Evolutionary conservation across 352 stramenopile species (phyloP).

Genomic region (Globisporangium radiosum): DNA sequence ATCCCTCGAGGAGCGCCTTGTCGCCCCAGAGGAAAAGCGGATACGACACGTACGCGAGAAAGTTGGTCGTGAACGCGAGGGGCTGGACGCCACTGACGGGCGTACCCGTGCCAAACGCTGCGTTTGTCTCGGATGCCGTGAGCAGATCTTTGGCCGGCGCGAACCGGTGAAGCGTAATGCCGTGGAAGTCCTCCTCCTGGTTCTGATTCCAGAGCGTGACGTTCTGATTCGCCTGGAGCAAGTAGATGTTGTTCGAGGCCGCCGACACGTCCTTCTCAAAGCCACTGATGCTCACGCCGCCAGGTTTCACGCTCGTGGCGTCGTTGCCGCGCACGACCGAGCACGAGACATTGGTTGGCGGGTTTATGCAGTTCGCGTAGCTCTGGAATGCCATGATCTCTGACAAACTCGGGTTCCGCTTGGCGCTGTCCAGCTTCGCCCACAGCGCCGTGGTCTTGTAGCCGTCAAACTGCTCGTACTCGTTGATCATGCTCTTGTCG

Average conservation of each 20-base stretch:
- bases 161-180: conserved; percentile 52
- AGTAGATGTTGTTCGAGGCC: conserved; percentile 35
- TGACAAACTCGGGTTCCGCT: conserved; percentile 35
- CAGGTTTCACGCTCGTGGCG: conserved; percentile 35
- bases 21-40: conserved; percentile 57
- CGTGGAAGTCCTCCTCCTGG: conserved; percentile 33
- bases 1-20: conserved; percentile 26
- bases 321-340: conserved; percentile 44
- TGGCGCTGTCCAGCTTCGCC: conserved; percentile 27
- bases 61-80: conserved; percentile 41
- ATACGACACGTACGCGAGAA: conserved; percentile 54
- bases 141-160: conserved; percentile 30
- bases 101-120: conserved; percentile 31
- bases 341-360: conserved; percentile 48
- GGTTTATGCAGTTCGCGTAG: conserved; percentile 49
- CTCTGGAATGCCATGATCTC: conserved; percentile 37
- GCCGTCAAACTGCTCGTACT: conserved; percentile 50
- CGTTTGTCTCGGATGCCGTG: conserved; percentile 12
- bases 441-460: conserved; percentile 31
- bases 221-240: conserved; percentile 53
- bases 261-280: conserved; percentile 37
- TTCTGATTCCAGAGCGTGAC: conserved; percentile 43
- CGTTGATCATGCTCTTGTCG: conserved; percentile 43
- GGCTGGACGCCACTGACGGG: conserved; percentile 49
- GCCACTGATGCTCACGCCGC: conserved; percentile 38